Conservation (phyloP, 2,329 filamentous ascomycete genomes). For the Eutypella sp. region DNA sequence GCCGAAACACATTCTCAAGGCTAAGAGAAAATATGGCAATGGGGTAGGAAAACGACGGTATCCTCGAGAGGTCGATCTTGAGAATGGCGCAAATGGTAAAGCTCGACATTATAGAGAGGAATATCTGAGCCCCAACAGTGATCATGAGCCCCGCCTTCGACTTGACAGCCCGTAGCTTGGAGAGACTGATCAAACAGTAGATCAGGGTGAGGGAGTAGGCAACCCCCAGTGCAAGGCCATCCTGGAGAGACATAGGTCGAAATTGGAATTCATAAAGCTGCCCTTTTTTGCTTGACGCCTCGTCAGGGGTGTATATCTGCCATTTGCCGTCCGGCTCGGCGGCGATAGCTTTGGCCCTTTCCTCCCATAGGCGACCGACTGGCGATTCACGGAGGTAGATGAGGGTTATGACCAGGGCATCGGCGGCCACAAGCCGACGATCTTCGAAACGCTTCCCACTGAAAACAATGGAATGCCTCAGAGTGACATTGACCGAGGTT, state of each 20-base stretch:
- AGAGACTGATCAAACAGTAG: constrained; percentile 64
- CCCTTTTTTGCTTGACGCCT: constrained; percentile 48
- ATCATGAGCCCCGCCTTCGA: constrained; percentile 68
- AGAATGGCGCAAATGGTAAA: constrained; percentile 75
- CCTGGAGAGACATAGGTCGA: constrained; percentile 63
- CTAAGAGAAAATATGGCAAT: constrained; percentile 73
- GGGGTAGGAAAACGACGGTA: constrained; percentile 70
- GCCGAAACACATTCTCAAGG: constrained; percentile 71
- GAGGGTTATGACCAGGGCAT: constrained; percentile 73
- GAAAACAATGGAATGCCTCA: constrained; percentile 75
- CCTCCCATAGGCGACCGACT: constrained; percentile 61
- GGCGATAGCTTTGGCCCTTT: constrained; percentile 50
- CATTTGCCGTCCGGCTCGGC: constrained; percentile 47
- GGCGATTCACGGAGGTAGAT: constrained; percentile 63
- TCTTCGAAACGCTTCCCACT: constrained; percentile 74
- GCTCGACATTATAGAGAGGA: constrained; percentile 69
- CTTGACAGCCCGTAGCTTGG: constrained; percentile 68
- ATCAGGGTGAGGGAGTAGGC: constrained; percentile 60
- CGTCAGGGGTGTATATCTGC: constrained; percentile 56
- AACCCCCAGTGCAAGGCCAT: constrained; percentile 57
- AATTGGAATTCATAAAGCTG: constrained; percentile 76
- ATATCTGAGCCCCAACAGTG: constrained; percentile 65
- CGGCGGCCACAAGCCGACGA: constrained; percentile 62
- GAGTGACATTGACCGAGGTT: constrained; percentile 66
- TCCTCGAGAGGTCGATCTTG: constrained; percentile 68